Evolutionary conservation across 2,329 filamentous ascomycete species (phyloP).

Genomic region (Ophiocordyceps sinensis): DNA sequence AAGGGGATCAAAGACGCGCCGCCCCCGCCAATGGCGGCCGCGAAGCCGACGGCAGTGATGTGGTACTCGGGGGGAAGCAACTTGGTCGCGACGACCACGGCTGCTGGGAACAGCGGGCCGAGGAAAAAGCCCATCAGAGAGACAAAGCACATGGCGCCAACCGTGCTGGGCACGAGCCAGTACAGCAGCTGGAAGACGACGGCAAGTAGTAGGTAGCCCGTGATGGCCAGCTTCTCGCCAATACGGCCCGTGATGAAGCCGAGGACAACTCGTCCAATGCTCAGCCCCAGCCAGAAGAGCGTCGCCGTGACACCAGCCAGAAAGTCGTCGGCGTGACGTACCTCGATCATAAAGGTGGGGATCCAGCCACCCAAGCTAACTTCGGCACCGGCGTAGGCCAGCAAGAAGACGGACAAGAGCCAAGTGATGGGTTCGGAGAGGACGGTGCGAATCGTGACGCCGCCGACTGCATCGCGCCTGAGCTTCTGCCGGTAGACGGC

Average conservation of each 20-base stretch:
- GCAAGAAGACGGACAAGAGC: constrained; percentile 59
- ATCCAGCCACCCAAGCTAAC: constrained; percentile 67
- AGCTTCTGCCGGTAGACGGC: constrained; percentile 29
- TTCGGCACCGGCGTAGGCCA: constrained; percentile 69
- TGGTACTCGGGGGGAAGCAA: constrained; percentile 60
- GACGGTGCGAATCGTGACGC: constrained; percentile 29
- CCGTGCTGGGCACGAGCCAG: constrained; percentile 68
- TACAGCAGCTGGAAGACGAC: constrained; percentile 57
- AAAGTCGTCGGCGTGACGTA: constrained; percentile 55
- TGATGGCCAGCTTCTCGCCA: constrained; percentile 55
- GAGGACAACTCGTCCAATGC: constrained; percentile 54
- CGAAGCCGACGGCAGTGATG: constrained; percentile 69
- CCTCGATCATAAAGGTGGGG: constrained; percentile 72
- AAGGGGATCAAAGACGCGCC: constrained; percentile 56
- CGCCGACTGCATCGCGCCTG: constrained; percentile 9
- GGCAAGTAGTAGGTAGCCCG: constrained; percentile 47
- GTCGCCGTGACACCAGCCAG: constrained; percentile 62
- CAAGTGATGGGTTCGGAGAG: constrained; percentile 47
- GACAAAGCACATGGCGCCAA: constrained; percentile 58
- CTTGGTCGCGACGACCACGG: constrained; percentile 58
- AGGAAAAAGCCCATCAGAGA: constrained; percentile 65
- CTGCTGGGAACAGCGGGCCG: constrained; percentile 65
- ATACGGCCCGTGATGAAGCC: constrained; percentile 63
- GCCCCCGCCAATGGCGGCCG: constrained; percentile 59
- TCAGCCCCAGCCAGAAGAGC: constrained; percentile 75